A percentile compares a stretch with the other conserved stretches of the same genome.
phyloP scores from a whole-genome alignment of 345 rosid genomes.

The Zanthoxylum bungeanum region DNA sequence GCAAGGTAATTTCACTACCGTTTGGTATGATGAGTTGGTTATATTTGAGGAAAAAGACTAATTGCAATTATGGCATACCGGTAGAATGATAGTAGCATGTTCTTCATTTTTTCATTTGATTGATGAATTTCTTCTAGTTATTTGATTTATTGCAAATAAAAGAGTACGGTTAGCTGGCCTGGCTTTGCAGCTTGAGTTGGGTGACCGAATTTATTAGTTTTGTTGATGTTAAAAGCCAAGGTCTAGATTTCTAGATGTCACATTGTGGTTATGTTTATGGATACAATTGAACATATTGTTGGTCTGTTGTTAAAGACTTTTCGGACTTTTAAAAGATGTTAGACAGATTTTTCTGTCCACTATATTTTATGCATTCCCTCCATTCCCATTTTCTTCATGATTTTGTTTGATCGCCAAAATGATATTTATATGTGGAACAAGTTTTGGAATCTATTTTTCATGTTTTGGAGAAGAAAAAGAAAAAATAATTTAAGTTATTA shows the following conservation, averaged over 20 bases:
- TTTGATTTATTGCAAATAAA: background rate
- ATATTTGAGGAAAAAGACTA: background rate
- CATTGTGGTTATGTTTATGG: background rate
- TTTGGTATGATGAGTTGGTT: background rate
- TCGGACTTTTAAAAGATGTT: background rate
- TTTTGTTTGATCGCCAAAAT: background rate
- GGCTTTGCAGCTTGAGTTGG: background rate
- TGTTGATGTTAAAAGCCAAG: background rate
- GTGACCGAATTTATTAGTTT: background rate
- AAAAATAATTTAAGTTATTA: background rate
- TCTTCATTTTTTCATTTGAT: background rate
- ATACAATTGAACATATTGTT: background rate
- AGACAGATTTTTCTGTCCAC: background rate
- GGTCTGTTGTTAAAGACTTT: background rate
- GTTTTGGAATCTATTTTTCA: background rate
- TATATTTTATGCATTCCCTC: background rate
- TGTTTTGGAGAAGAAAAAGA: background rate
- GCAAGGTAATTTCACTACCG: constrained; percentile 34
- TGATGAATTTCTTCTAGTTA: background rate
- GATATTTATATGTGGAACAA: background rate
- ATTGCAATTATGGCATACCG: background rate
- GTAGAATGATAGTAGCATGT: background rate
- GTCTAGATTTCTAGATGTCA: background rate
- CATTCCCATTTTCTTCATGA: background rate
- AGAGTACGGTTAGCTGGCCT: background rate